These are phyloP conservation scores for Cutaneotrichosporon spelunceum DNA, from an alignment of 1,284 basidiomycete species.

Conservation along the genomic window DNA sequence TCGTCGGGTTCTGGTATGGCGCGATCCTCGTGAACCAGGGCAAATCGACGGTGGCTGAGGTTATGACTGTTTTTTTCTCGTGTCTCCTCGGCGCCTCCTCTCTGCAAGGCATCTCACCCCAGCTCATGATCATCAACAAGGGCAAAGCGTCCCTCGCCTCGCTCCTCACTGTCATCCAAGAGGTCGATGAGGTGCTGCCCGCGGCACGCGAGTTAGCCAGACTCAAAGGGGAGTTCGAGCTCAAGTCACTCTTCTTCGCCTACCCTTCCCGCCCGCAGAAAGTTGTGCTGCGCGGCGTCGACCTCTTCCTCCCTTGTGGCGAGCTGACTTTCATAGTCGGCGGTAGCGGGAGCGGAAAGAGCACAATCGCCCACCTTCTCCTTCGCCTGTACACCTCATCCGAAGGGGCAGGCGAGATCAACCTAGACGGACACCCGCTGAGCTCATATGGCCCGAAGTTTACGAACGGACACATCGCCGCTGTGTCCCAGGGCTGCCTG, in stretches of 20 bases:
- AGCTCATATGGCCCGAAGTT: constrained; percentile 71
- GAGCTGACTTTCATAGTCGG: constrained; percentile 94
- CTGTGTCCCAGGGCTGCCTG: constrained; percentile 73
- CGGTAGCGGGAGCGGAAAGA: constrained; percentile 85
- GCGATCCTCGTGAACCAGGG: constrained; percentile 76
- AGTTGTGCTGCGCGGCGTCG: constrained; percentile 53
- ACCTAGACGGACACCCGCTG: constrained; percentile 78
- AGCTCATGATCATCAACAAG: constrained; percentile 72
- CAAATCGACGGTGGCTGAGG: constrained; percentile 65
- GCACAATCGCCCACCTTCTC: constrained; percentile 80
- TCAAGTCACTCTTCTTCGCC: constrained; percentile 74
- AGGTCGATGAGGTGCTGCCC: constrained; percentile 1
- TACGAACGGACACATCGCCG: constrained; percentile 68
- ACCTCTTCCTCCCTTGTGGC: constrained; percentile 66
- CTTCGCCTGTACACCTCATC: constrained; percentile 71
- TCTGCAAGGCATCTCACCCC: constrained; percentile 67
- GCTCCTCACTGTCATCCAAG: constrained; percentile 61
- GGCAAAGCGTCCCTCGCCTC: constrained; percentile 80
- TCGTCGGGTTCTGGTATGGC: constrained; percentile 96
- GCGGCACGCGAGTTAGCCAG: constrained; percentile 36
- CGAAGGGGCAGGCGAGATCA: constrained; percentile 58
- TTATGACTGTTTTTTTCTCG: constrained; percentile 96
- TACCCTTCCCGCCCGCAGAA: constrained; percentile 71
- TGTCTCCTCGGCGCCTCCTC: constrained; percentile 83
- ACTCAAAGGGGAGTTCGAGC: constrained; percentile 66